Evolutionary conservation across 805 yeast genomes (phyloP).

Genomic region (Metschnikowia orientalis): DNA sequence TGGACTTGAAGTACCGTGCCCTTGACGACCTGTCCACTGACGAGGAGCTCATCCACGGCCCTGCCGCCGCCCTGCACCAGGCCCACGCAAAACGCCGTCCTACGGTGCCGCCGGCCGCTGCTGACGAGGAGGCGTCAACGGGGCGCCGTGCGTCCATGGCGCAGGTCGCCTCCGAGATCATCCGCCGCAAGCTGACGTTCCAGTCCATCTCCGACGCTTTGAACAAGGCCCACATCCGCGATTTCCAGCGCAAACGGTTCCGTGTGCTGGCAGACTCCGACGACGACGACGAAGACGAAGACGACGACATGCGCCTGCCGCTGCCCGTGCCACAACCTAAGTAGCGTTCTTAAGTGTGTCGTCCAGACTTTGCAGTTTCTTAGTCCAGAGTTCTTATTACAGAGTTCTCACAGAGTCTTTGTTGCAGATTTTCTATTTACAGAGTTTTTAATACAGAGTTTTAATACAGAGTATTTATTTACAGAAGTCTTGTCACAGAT

Average conservation of each 20-base stretch:
- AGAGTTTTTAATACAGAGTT: too few species aligned
- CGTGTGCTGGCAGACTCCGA: constrained; percentile 25
- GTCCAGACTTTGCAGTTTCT: too few species aligned
- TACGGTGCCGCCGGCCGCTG: constrained; percentile 1
- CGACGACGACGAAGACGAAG: constrained; percentile 36
- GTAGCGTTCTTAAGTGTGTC: too few species aligned
- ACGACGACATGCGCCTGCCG: too few species aligned
- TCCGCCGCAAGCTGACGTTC: constrained; percentile 32
- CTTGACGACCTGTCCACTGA: constrained; percentile 10
- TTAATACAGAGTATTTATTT: too few species aligned
- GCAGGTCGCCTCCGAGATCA: constrained; percentile 4
- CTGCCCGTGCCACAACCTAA: too few species aligned
- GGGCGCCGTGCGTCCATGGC: constrained; percentile 4
- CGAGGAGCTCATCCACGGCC: constrained; percentile 1
- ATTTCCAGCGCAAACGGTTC: constrained; percentile 66
- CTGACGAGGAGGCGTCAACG: constrained; percentile 6
- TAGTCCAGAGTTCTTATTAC: too few species aligned
- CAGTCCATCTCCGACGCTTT: constrained; percentile 49
- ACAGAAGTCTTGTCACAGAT: too few species aligned
- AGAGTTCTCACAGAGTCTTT: too few species aligned
- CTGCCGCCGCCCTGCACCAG: constrained; percentile 2
- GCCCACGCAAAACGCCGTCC: not conserved
- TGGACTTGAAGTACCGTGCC: constrained; percentile 26
- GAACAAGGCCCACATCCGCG: constrained; percentile 77
- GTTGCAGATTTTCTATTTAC: too few species aligned